Conservation (phyloP, 306 rosid species). For the Rosa persica region DNA sequence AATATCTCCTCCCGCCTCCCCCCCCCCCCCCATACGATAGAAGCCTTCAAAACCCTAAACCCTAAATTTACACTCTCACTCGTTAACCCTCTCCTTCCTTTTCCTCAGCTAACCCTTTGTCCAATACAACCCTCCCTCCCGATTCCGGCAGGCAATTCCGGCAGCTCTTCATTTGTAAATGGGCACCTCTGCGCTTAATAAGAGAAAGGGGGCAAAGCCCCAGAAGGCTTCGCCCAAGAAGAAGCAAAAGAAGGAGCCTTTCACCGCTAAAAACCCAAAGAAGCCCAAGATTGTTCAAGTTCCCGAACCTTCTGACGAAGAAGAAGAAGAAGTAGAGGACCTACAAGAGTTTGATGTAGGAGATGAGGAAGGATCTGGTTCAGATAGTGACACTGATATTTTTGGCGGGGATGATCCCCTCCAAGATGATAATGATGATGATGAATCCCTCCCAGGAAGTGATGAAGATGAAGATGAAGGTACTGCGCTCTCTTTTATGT, state of each 20-base stretch:
- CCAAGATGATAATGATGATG: constrained; percentile 33
- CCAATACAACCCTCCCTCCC: neutral
- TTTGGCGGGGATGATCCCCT: constrained; percentile 65
- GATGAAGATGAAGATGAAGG: constrained; percentile 41
- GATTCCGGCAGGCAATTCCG: neutral
- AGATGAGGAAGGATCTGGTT: constrained; percentile 33
- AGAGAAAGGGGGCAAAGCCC: constrained; percentile 37
- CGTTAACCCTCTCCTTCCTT: neutral
- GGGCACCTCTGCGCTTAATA: constrained; percentile 37
- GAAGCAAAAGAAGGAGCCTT: constrained; percentile 44
- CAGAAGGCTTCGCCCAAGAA: constrained; percentile 32
- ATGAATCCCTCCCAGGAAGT: constrained; percentile 69
- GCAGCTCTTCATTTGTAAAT: constrained; percentile 15
- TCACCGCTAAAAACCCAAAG: constrained; percentile 33
- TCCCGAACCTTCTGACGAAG: constrained; percentile 41
- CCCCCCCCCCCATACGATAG: neutral
- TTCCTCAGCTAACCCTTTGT: too few species aligned
- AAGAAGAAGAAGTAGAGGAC: constrained; percentile 37
- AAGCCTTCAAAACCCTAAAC: neutral
- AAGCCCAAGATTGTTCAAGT: constrained; percentile 21
- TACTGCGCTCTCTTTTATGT: neutral
- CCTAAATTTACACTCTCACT: neutral
- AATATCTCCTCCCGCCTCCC: constrained; percentile 1
- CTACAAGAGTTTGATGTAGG: constrained; percentile 29
- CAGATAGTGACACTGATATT: constrained; percentile 60